These are phyloP conservation scores for Apiospora phragmitis DNA, from an alignment of 2,329 filamentous ascomycete genomes.

Conservation along the genomic window DNA sequence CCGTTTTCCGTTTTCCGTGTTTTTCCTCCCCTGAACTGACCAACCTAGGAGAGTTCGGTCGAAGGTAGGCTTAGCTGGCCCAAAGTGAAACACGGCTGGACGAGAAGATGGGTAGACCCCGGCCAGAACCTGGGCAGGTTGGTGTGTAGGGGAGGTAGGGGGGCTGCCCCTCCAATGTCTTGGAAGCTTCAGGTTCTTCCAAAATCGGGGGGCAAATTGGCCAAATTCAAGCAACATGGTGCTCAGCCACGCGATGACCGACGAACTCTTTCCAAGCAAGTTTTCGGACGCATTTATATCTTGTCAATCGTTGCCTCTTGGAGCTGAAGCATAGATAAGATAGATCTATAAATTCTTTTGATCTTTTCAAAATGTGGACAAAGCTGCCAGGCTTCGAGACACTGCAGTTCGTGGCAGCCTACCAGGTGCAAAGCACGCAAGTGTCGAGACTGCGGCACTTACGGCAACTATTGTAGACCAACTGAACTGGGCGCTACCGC, in stretches of 20 bases:
- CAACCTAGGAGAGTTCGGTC: too few species aligned
- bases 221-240: neutral
- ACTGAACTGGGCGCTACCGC: neutral
- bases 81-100: neutral
- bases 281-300: neutral
- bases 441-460: neutral
- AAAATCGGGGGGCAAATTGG: constrained; percentile 4
- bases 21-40: neutral
- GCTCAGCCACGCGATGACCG: neutral
- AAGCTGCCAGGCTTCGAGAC: neutral
- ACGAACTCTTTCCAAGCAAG: neutral
- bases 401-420: too few species aligned
- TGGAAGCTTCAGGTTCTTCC: constrained; percentile 8
- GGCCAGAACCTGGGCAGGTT: neutral
- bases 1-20: neutral
- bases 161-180: constrained; percentile 1
- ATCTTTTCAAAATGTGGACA: neutral
- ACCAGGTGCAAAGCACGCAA: neutral
- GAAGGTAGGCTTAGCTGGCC: neutral
- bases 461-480: neutral
- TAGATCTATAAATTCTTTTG: neutral
- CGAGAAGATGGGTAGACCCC: neutral
- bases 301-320: neutral
- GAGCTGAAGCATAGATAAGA: neutral
- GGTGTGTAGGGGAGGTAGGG: neutral